phyloP scores from a whole-genome alignment of 1,284 basidiomycete genomes.

The Trichosporon inkin region DNA sequence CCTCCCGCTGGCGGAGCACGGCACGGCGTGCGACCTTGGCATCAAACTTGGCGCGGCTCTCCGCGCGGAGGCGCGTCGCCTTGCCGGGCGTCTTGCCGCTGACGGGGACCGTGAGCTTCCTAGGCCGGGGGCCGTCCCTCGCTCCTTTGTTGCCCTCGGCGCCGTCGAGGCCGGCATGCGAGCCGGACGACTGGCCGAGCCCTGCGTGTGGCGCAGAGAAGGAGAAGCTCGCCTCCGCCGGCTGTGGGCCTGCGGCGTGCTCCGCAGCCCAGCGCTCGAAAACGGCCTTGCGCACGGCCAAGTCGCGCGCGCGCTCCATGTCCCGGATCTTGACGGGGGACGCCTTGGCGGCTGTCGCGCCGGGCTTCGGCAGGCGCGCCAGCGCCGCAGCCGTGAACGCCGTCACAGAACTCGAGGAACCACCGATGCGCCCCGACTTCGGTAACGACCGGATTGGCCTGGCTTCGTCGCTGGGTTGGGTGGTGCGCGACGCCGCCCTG shows the following conservation, averaged over 20 bases:
- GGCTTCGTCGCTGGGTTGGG: neutral
- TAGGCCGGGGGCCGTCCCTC: neutral
- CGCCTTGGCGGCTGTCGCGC: slow-evolving; percentile 19
- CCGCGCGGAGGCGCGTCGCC: slow-evolving; percentile 27
- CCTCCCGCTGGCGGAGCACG: slow-evolving; percentile 17
- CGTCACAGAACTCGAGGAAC: slow-evolving; percentile 7
- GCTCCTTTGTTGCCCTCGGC: neutral
- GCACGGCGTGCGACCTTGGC: slow-evolving; percentile 17
- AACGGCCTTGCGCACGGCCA: slow-evolving; percentile 23
- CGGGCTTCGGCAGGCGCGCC: slow-evolving; percentile 31
- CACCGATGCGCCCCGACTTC: neutral
- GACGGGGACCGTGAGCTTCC: neutral
- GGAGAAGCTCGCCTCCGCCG: neutral
- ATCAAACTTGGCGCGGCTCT: slow-evolving; percentile 27
- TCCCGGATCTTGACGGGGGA: slow-evolving; percentile 22
- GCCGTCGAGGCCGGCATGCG: neutral
- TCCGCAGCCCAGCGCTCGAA: slow-evolving; percentile 28
- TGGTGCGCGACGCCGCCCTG: neutral
- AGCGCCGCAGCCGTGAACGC: slow-evolving; percentile 33
- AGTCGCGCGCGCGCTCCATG: slow-evolving; percentile 31
- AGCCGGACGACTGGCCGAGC: neutral
- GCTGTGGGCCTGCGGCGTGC: neutral
- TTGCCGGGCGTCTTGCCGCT: slow-evolving; percentile 27
- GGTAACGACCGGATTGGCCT: neutral
- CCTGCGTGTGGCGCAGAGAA: neutral